A percentile compares a stretch with the other conserved stretches of the same genome.
Conservation (phyloP, 2,329 filamentous ascomycete species). For the Exophiala sp. region DNA sequence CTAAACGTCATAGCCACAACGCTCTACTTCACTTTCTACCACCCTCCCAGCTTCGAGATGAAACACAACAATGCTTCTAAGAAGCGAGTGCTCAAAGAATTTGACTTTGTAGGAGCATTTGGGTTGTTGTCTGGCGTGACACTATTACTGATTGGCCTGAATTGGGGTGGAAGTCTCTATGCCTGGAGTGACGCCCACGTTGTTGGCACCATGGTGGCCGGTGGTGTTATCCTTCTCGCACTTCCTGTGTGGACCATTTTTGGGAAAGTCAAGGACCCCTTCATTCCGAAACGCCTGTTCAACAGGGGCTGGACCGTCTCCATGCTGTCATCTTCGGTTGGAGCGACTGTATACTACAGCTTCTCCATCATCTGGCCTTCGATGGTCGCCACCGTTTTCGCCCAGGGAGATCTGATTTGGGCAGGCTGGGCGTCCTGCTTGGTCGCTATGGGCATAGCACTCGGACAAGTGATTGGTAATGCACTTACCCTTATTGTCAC, state of each 20-base stretch:
- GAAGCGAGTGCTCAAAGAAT: constrained; percentile 45
- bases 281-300: constrained; percentile 24
- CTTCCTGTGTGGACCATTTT: constrained; percentile 47
- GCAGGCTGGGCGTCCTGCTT: no score
- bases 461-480: no score
- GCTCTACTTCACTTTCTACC: no score
- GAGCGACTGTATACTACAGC: constrained; percentile 45
- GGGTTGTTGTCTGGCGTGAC: constrained; percentile 41
- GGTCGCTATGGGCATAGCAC: no score
- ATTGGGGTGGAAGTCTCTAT: constrained; percentile 51
- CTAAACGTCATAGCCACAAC: no score
- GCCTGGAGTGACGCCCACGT: constrained; percentile 43
- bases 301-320: constrained; percentile 14
- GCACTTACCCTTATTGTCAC: no score
- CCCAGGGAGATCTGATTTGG: constrained; percentile 5
- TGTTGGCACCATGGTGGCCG: constrained; percentile 44
- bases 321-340: constrained; percentile 38
- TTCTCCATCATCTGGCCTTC: constrained; percentile 47
- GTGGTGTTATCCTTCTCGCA: constrained; percentile 33
- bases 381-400: constrained; percentile 40
- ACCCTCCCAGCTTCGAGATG: constrained; percentile 30
- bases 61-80: constrained; percentile 39
- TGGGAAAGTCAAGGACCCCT: constrained; percentile 37
- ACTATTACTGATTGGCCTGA: constrained; percentile 44
- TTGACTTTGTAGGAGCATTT: constrained; percentile 47